A percentile compares a stretch with the other conserved stretches of the same genome.
Evolutionary conservation across 495 filamentous ascomycete species (phyloP).

Genomic region (Usnea hakonensis): DNA sequence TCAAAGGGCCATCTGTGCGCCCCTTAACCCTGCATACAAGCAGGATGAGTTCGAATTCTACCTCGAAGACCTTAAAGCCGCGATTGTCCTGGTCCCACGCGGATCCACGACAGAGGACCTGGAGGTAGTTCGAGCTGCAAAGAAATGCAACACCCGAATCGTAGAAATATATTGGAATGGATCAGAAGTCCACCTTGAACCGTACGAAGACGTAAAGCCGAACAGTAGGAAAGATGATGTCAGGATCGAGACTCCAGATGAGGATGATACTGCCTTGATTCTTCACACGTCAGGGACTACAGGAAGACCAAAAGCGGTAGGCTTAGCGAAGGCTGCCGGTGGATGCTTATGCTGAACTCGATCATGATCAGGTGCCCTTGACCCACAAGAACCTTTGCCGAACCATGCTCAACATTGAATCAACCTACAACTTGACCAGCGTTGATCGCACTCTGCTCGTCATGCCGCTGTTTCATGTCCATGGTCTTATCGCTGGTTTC

Average conservation of each 20-base stretch:
- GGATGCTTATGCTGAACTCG: too few species aligned
- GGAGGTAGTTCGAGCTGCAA: conserved; percentile 62
- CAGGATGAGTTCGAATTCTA: conserved; percentile 85
- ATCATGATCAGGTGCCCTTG: conserved; percentile 55
- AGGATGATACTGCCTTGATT: conserved; percentile 55
- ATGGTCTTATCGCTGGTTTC: conserved; percentile 71
- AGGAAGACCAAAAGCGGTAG: conserved; percentile 70
- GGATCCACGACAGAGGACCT: conserved; percentile 54
- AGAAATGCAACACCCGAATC: conserved; percentile 65
- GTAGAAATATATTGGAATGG: conserved; percentile 72
- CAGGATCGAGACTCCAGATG: conserved; percentile 46
- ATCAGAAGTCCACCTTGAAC: conserved; percentile 57
- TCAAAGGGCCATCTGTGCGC: conserved; percentile 74
- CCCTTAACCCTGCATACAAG: conserved; percentile 75
- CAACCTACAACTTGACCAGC: conserved; percentile 60
- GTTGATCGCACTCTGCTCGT: conserved; percentile 71
- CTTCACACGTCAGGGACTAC: conserved; percentile 77
- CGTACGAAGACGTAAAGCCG: conserved; percentile 62
- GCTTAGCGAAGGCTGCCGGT: neutral
- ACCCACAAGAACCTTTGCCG: conserved; percentile 69
- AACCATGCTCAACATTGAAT: conserved; percentile 72
- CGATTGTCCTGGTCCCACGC: conserved; percentile 60
- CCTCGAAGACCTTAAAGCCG: conserved; percentile 71
- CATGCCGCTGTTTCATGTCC: conserved; percentile 86
- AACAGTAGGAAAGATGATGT: conserved; percentile 45